Base-by-base conservation (phyloP, 345 rosid genomes). In the Populus simonii region DNA sequence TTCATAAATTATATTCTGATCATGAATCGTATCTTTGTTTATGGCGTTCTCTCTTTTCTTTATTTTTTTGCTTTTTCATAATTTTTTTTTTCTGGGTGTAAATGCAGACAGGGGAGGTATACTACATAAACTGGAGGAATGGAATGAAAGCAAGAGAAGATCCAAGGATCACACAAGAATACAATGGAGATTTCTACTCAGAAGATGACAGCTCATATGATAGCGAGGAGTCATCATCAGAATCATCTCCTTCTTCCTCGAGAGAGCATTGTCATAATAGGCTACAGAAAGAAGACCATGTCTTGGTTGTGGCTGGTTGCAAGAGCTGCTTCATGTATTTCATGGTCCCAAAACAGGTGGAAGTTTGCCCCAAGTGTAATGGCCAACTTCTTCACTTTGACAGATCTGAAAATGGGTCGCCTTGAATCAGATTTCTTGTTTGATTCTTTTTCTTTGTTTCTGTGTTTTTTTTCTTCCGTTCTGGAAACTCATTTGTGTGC, bases 231-330 rank as follows among this genome's bases (percentile, higher is more conserved):
- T 93, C 97, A 36, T 89, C 96, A 18, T 86, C 95, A 12, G 94
- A 86, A 62, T 89, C 91, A 17, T 87, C 93, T 29, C 90, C 89
- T 70, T 75, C 83, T 11, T 78, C 81, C 36, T 81, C 87, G 4
- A 86, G 82, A 83, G 86, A 86, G 38, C 67, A 78, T 68, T 69
- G 73, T 20, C 75, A 74, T 41, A 68, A 61, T 45, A 67, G 63
- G 22, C 77, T 33, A 39, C 85, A 78, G 49, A 85, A 81, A 70
- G 83, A 88, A 53, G 88, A 86, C 22, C 84, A 79, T 27, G 94
- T 92, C 23, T 79, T 94, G 82, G 99, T 94, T 23, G 98, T 94
- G 11, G 98, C 89, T 16, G 99, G 99, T 75, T 94, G 99, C 92
- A 93, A 93, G 83, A 88, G 89, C 84, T 95, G 99, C 82, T 85